Conservation (phyloP, 2,329 filamentous ascomycete species). For the Biscogniauxia marginata region DNA sequence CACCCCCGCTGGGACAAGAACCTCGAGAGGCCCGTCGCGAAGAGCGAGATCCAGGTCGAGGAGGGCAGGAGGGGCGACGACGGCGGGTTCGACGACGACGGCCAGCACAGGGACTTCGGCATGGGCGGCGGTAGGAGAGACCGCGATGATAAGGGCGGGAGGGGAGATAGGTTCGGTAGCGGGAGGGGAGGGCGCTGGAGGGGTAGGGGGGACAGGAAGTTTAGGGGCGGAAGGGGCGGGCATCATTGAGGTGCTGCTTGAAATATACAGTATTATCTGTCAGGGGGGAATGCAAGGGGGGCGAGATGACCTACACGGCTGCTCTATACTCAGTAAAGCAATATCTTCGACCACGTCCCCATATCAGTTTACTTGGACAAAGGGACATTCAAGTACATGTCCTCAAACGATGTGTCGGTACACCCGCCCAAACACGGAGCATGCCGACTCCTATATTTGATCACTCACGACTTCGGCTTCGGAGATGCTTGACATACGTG, state of each 20-base stretch:
- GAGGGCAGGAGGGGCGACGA: constrained; percentile 45
- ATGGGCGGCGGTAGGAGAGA: constrained; percentile 23
- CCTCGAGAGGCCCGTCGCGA: constrained; percentile 72
- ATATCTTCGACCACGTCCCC: no score
- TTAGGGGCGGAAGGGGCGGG: constrained; percentile 34
- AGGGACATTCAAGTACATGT: no score
- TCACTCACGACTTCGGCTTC: no score
- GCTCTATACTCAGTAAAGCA: no score
- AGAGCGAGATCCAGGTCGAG: constrained; percentile 59
- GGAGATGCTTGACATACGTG: no score
- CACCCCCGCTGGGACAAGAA: constrained; percentile 81
- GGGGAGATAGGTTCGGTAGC: constrained; percentile 37
- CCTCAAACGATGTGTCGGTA: no score
- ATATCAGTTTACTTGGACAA: no score
- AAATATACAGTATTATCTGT: background rate
- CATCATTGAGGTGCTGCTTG: constrained; percentile 18
- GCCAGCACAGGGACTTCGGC: constrained; percentile 27
- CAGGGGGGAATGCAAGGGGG: background rate
- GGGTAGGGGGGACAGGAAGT: constrained; percentile 34
- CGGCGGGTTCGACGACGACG: constrained; percentile 41
- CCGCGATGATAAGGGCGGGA: constrained; percentile 30
- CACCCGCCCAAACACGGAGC: no score
- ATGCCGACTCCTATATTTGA: no score
- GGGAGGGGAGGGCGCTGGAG: constrained; percentile 31
- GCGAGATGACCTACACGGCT: no score